Conservation (phyloP, 306 rosid genomes). For the Datisca glomerata region DNA sequence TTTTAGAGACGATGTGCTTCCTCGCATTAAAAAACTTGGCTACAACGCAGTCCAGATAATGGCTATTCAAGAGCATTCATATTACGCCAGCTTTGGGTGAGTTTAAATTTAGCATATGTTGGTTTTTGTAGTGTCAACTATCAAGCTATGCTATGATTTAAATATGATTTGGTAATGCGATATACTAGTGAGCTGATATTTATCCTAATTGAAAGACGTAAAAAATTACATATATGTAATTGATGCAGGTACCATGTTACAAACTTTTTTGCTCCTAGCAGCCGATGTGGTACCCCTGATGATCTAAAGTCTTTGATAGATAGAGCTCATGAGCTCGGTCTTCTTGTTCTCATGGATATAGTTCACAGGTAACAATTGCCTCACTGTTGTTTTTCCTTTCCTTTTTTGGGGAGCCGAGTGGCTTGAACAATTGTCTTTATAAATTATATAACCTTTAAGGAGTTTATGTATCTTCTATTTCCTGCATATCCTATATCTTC, state of each 20-base stretch:
- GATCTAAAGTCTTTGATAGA: conserved; percentile 90
- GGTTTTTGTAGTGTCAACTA: not conserved
- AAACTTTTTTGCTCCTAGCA: conserved; percentile 96
- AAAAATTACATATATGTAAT: too few relatives aligned
- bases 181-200: too few relatives aligned
- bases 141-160: not conserved
- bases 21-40: conserved; percentile 76
- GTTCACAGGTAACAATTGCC: conserved; percentile 78
- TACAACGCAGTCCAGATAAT: conserved; percentile 98
- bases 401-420: too few relatives aligned
- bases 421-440: not conserved
- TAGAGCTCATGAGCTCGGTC: conserved; percentile 88
- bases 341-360: conserved; percentile 97
- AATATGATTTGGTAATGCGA: too few relatives aligned
- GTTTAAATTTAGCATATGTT: conserved; percentile 9
- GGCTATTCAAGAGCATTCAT: conserved; percentile 99
- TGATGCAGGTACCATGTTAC: conserved; percentile 85
- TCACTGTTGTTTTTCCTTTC: too few relatives aligned
- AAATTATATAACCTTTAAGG: not conserved
- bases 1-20: conserved; percentile 82
- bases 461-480: not conserved
- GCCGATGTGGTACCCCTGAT: conserved; percentile 96
- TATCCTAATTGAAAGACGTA: too few relatives aligned
- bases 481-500: not conserved
- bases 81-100: conserved; percentile 99